Conservation (phyloP, 148 eudicot genomes). For the Chenopodium quinoa region DNA sequence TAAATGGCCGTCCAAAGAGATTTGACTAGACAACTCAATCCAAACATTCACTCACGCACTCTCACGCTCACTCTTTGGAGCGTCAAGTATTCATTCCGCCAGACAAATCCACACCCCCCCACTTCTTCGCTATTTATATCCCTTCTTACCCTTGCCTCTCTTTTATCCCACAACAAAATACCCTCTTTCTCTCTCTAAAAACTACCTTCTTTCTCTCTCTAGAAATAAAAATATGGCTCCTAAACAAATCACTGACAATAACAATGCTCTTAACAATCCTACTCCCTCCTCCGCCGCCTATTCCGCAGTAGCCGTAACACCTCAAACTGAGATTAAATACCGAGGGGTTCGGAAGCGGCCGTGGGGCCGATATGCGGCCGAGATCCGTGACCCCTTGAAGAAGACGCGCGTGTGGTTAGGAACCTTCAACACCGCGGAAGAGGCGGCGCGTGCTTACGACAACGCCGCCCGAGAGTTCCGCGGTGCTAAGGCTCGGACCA, state of each 20-base stretch:
- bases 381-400: constrained; percentile 43
- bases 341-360: constrained; percentile 45
- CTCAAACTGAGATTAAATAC: constrained; percentile 4
- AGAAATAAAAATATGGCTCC: constrained; percentile 17
- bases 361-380: constrained; percentile 53
- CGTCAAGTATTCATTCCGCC: constrained; percentile 4
- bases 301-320: not conserved
- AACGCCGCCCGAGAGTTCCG: constrained; percentile 38
- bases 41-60: not conserved
- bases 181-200: not conserved
- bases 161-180: constrained; percentile 13
- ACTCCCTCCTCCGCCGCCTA: not conserved
- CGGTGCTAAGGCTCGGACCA: constrained; percentile 39
- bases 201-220: not conserved
- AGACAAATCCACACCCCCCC: not conserved
- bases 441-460: constrained; percentile 49
- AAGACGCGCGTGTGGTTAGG: constrained; percentile 50
- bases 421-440: constrained; percentile 49
- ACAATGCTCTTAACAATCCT: not conserved
- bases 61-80: not conserved
- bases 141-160: constrained; percentile 8
- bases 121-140: constrained; percentile 18
- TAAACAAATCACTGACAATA: not conserved
- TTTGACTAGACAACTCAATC: not conserved
- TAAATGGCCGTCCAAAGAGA: not conserved